Evolutionary conservation across 2,329 filamentous ascomycete genomes (phyloP), one percentile per base, ranked within the genome.

Genomic region (Pseudodiploospora longispora): DNA sequence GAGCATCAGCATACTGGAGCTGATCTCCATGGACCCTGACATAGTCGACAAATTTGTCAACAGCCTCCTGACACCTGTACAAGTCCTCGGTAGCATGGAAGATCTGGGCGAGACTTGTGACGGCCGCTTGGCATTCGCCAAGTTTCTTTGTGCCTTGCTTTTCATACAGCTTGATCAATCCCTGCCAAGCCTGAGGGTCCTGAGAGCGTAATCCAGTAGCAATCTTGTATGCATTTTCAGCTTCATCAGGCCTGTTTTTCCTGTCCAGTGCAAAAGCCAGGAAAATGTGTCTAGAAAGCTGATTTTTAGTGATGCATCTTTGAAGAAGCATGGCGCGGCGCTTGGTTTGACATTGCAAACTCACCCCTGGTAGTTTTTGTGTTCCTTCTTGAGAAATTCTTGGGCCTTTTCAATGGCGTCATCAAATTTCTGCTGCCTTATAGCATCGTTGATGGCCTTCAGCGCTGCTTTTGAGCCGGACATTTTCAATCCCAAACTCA

Each of bases 181-280:
- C 93, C 60, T 95, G 86, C 88, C 87, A 97, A 52, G 86, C 86
- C 56, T 91, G 85, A n/a, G 80, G 70, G 53, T 96, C 89, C 12
- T 78, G 71, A 1, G 82, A 78, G 51, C 87, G 90, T 49, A 87
- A 69, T 19, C 73, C 71, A 5, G 85, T 78, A 2, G 91, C 93
- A 30, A 76, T 72, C 35, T 75, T 71, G 63, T 97, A 97, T 1
- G 82, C 79, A 31, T 74, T 76, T 54, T 93, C 89, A 0, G 93
- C 82, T 35, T 87, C 83, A 6, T 85, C 80, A 6, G 75, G 66
- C 48, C 81, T 76, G 48, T 80, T 78, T 49, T 84, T 76, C 61
- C 89, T 93, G 62, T 95, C 88, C 38, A 84, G 71, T 2, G 87
- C 85, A 61, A 94, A 87, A 2, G 87, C 93, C 12, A 95, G 71